Conservation (phyloP, 78 protist genomes). For the Dictyostelium brefeldianum region DNA sequence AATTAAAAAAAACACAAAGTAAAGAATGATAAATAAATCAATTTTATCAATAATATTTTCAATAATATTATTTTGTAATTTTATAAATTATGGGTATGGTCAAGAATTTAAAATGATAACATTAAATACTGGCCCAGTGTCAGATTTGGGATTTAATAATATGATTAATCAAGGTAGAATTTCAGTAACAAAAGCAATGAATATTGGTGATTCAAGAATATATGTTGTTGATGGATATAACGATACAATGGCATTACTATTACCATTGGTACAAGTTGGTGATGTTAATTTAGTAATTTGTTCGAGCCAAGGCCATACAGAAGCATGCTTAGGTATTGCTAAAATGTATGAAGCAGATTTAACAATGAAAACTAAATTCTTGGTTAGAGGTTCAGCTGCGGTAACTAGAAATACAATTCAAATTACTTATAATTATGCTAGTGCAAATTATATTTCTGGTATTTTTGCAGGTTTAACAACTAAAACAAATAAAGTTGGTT, state of each 20-base stretch:
- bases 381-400: background rate
- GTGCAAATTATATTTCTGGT: constrained; percentile 21
- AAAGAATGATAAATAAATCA: constrained; percentile 2
- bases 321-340: background rate
- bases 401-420: background rate
- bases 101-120: background rate
- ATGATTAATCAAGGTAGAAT: constrained; percentile 28
- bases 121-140: background rate
- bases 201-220: background rate
- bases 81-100: no score
- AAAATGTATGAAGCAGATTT: background rate
- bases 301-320: background rate
- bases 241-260: background rate
- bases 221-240: background rate
- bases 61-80: constrained; percentile 1
- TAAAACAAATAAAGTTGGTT: background rate
- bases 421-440: background rate
- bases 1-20: background rate
- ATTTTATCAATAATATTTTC: constrained; percentile 11
- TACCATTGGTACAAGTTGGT: background rate
- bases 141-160: constrained; percentile 57
- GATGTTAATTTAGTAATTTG: background rate
- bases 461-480: constrained; percentile 39
- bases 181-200: background rate
- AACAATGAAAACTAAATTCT: background rate